Evolutionary conservation across 768 basidiomycete genomes (phyloP).

Genomic region (Pisolithus tinctorius): DNA sequence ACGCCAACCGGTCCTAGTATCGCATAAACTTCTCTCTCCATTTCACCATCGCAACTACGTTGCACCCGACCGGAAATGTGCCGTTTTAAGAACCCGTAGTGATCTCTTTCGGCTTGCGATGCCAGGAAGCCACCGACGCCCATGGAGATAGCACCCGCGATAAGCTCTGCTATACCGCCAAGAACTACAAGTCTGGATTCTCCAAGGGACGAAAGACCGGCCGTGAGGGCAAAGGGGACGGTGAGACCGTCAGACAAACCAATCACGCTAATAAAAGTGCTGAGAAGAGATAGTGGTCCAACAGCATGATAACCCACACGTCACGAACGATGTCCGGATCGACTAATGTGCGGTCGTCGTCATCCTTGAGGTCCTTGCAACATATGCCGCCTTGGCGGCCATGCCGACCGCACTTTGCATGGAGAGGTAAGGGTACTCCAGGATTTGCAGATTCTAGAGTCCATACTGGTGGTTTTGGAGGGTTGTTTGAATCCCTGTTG

Average conservation of each 20-base stretch:
- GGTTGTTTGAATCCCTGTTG: slow-evolving; percentile 4
- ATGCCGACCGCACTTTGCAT: slow-evolving; percentile 53
- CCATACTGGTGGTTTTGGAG: slow-evolving; percentile 56
- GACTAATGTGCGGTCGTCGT: slow-evolving; percentile 74
- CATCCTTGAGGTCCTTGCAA: slow-evolving; percentile 78
- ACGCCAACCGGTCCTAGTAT: slow-evolving; percentile 88
- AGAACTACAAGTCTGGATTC: slow-evolving; percentile 85
- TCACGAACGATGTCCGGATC: slow-evolving; percentile 87
- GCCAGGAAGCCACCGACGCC: slow-evolving; percentile 99
- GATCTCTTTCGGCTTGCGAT: slow-evolving; percentile 93
- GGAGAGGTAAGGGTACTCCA: slow-evolving; percentile 37
- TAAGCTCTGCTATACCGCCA: slow-evolving; percentile 92
- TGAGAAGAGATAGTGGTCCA: not conserved
- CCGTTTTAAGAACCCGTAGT: slow-evolving; percentile 75
- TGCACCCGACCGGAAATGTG: slow-evolving; percentile 77
- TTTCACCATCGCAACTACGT: slow-evolving; percentile 87
- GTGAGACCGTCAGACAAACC: slow-evolving; percentile 87
- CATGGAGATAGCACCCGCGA: slow-evolving; percentile 96
- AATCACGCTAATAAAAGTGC: slow-evolving; percentile 51
- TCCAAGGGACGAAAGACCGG: slow-evolving; percentile 84
- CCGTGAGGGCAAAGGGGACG: slow-evolving; percentile 87
- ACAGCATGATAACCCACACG: slow-evolving; percentile 47
- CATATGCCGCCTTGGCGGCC: slow-evolving; percentile 61
- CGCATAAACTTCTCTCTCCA: slow-evolving; percentile 90
- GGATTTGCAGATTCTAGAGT: slow-evolving; percentile 41